phyloP scores from a whole-genome alignment of 2,329 filamentous ascomycete genomes.

The Aspergillus ustus region DNA sequence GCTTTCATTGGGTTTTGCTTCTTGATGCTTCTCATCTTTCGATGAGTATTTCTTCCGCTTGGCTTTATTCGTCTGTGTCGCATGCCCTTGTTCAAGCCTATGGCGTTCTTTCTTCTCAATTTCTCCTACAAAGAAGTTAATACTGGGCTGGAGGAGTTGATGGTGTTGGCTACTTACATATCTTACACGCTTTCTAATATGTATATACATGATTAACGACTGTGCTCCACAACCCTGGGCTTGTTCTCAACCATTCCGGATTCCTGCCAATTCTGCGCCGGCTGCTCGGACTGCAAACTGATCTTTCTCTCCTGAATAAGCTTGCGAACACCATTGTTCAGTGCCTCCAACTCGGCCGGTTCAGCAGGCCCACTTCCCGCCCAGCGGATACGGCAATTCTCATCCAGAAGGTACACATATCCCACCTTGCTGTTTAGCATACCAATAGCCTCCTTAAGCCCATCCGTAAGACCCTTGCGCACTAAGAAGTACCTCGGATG shows the following conservation, averaged over 20 bases:
- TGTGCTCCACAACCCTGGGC: slow-evolving; percentile 24
- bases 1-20: slow-evolving; percentile 91
- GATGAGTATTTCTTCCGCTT: slow-evolving; percentile 50
- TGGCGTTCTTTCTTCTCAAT: not conserved
- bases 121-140: slow-evolving; percentile 17
- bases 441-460: slow-evolving; percentile 63
- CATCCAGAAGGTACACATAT: slow-evolving; percentile 89
- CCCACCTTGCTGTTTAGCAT: slow-evolving; percentile 89
- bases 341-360: slow-evolving; percentile 44
- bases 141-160: slow-evolving; percentile 19
- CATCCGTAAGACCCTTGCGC: slow-evolving; percentile 59
- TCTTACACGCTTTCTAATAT: slow-evolving; percentile 22
- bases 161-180: slow-evolving; percentile 20
- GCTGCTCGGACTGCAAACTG: slow-evolving; percentile 27
- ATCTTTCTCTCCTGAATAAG: slow-evolving; percentile 47
- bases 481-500: slow-evolving; percentile 65
- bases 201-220: slow-evolving; percentile 16
- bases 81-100: slow-evolving; percentile 19
- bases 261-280: slow-evolving; percentile 26
- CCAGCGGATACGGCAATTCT: slow-evolving; percentile 89
- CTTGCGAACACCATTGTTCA: slow-evolving; percentile 49
- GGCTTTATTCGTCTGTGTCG: slow-evolving; percentile 9
- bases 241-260: slow-evolving; percentile 18
- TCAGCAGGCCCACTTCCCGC: slow-evolving; percentile 70
- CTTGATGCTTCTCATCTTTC: slow-evolving; percentile 79